Evolutionary conservation across 345 rosid species (phyloP).

Genomic region (Gossypium thurberi): DNA sequence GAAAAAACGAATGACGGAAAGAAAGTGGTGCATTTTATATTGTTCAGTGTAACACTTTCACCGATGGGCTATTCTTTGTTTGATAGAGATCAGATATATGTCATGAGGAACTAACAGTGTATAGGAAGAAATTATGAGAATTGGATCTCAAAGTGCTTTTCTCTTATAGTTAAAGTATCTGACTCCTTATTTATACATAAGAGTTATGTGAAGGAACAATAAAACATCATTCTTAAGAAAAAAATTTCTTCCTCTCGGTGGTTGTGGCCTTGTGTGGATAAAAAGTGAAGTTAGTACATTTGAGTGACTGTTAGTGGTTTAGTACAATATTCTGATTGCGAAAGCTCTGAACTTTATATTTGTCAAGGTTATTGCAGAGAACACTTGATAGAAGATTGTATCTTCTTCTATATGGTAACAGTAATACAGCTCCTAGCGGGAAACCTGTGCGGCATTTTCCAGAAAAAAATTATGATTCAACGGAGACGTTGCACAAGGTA

Average conservation of each 20-base stretch:
- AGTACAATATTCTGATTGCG: not conserved
- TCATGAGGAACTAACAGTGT: not conserved
- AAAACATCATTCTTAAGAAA: not conserved
- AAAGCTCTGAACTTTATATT: slow-evolving; percentile 2
- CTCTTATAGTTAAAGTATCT: not conserved
- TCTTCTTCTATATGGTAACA: slow-evolving; percentile 68
- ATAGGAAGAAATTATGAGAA: not conserved
- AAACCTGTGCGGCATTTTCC: slow-evolving; percentile 92
- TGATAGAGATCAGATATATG: not conserved
- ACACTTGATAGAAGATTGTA: slow-evolving; percentile 81
- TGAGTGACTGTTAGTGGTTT: not conserved
- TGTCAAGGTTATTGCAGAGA: slow-evolving; percentile 53
- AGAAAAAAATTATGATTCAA: slow-evolving; percentile 72
- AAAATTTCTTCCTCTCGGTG: not conserved
- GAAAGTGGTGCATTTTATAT: slow-evolving; percentile 32
- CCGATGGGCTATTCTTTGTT: not conserved
- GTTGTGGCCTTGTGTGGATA: not conserved
- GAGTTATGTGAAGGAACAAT: not conserved
- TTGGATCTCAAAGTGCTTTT: not conserved
- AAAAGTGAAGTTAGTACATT: not conserved
- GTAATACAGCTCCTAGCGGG: slow-evolving; percentile 45
- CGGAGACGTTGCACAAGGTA: slow-evolving; percentile 77
- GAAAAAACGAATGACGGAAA: slow-evolving; percentile 73
- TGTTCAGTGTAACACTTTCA: not conserved
- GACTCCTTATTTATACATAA: not conserved